phyloP scores from a whole-genome alignment of 1,139 yeast species.

The Geotrichum carabidarum region DNA sequence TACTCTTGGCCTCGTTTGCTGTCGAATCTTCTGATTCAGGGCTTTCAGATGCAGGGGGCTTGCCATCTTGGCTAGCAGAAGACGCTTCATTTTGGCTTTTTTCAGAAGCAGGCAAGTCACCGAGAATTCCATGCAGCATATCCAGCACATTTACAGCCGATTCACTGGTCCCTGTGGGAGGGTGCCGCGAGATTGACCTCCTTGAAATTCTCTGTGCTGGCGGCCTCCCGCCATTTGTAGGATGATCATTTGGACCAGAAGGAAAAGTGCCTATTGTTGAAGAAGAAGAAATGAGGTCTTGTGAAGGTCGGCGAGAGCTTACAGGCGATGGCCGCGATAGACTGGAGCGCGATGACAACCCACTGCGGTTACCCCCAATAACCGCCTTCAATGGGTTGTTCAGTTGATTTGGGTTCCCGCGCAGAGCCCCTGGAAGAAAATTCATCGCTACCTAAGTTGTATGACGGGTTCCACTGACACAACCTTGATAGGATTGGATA shows the following conservation, averaged over 20 bases:
- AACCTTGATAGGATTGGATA: neutral
- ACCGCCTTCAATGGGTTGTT: neutral
- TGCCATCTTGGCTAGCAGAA: neutral
- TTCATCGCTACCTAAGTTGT: neutral
- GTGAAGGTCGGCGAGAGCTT: neutral
- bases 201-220: slow-evolving; percentile 14
- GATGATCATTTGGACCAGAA: neutral
- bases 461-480: no score
- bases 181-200: slow-evolving; percentile 21
- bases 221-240: neutral
- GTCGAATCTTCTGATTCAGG: neutral
- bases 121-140: slow-evolving; percentile 15
- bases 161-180: slow-evolving; percentile 22
- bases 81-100: neutral
- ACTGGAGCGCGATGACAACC: neutral
- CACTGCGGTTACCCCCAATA: neutral
- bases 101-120: slow-evolving; percentile 3
- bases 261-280: neutral
- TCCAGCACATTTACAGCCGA: slow-evolving; percentile 17
- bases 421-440: slow-evolving; percentile 2
- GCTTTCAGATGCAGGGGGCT: slow-evolving; percentile 2
- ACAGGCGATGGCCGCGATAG: neutral
- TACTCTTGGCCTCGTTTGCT: neutral
- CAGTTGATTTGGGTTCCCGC: neutral
- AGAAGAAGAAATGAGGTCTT: neutral